These are phyloP conservation scores for Rutstroemia sp. DNA, from an alignment of 2,329 filamentous ascomycete genomes.

Conservation along the genomic window DNA sequence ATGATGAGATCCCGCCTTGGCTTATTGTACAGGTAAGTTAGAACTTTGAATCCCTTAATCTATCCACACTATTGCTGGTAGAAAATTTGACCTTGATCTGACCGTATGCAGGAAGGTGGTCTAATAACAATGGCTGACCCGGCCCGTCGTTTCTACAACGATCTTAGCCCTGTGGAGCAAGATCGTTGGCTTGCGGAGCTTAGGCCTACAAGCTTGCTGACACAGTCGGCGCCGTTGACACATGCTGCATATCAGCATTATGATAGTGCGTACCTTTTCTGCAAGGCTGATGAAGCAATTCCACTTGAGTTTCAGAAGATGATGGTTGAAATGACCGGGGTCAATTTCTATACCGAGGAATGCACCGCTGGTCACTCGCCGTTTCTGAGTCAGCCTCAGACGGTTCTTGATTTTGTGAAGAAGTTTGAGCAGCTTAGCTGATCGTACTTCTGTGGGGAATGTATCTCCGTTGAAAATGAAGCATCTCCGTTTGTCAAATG, in stretches of 20 bases:
- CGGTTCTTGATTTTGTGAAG: neutral
- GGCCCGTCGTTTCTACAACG: neutral
- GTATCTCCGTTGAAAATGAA: no score
- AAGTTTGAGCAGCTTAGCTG: no score
- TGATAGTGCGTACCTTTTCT: neutral
- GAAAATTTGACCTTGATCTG: neutral
- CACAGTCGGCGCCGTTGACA: neutral
- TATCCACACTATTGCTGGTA: neutral
- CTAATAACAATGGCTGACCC: neutral
- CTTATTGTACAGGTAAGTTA: neutral
- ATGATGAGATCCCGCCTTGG: neutral
- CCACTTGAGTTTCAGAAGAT: neutral
- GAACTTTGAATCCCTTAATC: neutral
- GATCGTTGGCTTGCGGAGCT: neutral
- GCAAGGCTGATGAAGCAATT: neutral
- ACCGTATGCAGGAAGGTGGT: neutral
- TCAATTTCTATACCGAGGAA: neutral
- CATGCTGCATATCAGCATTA: neutral
- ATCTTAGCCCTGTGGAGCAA: neutral
- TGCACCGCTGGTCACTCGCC: neutral
- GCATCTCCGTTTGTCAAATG: no score
- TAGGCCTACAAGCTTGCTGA: neutral
- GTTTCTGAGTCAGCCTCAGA: neutral
- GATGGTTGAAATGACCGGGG: neutral
- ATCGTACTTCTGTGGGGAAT: no score